A percentile compares a stretch with the other conserved stretches of the same genome.
Evolutionary conservation across 306 rosid genomes (phyloP).

Genomic region (Datisca glomerata): DNA sequence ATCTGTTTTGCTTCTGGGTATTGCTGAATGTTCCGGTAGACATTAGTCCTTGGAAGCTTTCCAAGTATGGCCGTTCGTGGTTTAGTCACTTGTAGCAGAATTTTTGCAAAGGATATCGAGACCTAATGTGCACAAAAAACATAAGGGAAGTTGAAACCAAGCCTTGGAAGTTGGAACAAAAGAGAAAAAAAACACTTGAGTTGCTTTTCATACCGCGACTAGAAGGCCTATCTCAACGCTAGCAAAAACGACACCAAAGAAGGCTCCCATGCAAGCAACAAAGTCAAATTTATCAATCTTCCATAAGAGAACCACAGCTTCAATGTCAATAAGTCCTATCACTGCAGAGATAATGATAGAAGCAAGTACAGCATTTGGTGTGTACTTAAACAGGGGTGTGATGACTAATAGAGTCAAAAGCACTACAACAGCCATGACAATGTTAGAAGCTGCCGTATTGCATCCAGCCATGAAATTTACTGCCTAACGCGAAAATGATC

Average conservation of each 20-base stretch:
- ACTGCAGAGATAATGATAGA: conserved; percentile 91
- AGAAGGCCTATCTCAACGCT: conserved; percentile 83
- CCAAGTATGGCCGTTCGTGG: conserved; percentile 87
- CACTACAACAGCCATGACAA: conserved; percentile 82
- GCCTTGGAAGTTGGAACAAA: too few relatives aligned
- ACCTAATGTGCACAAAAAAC: conserved; percentile 44
- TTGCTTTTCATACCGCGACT: conserved; percentile 82
- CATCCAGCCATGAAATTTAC: conserved; percentile 94
- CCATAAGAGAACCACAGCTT: conserved; percentile 81
- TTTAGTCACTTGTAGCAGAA: conserved; percentile 85
- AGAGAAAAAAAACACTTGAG: too few relatives aligned
- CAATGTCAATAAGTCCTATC: conserved; percentile 64
- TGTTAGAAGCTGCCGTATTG: conserved; percentile 76
- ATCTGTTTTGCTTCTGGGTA: conserved; percentile 77
- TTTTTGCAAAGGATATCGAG: conserved; percentile 83
- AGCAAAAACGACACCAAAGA: conserved; percentile 72
- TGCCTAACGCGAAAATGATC: conserved; percentile 93
- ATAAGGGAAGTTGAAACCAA: conserved; percentile 6
- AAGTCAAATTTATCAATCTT: conserved; percentile 89
- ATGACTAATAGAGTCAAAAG: conserved; percentile 65
- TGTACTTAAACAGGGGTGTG: conserved; percentile 87
- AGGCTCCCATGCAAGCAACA: conserved; percentile 94
- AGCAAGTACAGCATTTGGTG: conserved; percentile 85
- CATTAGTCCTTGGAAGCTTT: conserved; percentile 71
- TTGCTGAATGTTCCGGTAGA: conserved; percentile 79